Base-by-base conservation (phyloP, 345 rosid species). In the Angophora floribunda region DNA sequence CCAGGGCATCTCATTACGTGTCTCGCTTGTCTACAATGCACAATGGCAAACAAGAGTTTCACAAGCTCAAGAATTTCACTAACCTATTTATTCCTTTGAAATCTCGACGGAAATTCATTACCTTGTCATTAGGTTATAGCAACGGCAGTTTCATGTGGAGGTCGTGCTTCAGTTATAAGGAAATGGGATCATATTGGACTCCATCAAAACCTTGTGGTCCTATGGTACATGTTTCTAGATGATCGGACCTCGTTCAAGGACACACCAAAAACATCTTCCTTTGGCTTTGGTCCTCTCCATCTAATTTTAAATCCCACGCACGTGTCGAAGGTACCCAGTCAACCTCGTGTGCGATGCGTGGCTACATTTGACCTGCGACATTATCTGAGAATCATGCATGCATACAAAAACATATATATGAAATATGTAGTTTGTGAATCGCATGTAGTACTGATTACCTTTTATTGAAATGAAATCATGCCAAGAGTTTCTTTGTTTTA, bases 401-500 rank as follows among this genome's bases (percentile, higher is more conserved):
- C 65, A 24, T 24, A 11, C 65, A 24, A 24, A 24, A 59, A 59
- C 63, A 59, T 11, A 13, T 8, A 17, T 7, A 7, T 52, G 7
- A 15, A 52, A 52, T 14, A 15, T 52, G 5, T 7, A 55, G 59
- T 21, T 55, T 21, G 59, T 0, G 10, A 21, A 55, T 55, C 9
- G 26, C 5, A 55, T 7, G 26, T 21, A 4, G 19, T 22, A 55
- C 19, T 3, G 26, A 55, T 21, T 21, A 17, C 26, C 26, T 21
- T 55, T 7, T 4, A 55, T 3, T 7, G 26, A 55, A 55, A 55
- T 55, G 59, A 53, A 55, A 53, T 53, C 11, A 52, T 7, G 19
- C 5, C 0, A 53, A 0, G 26, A 2, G 5, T 53, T 3, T 0
- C 59, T 53, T 21, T 53, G 7, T 52, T 52, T 52, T 36, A 36